Conservation (phyloP, 2,329 filamentous ascomycete species). For the Penicillium griseofulvum region DNA sequence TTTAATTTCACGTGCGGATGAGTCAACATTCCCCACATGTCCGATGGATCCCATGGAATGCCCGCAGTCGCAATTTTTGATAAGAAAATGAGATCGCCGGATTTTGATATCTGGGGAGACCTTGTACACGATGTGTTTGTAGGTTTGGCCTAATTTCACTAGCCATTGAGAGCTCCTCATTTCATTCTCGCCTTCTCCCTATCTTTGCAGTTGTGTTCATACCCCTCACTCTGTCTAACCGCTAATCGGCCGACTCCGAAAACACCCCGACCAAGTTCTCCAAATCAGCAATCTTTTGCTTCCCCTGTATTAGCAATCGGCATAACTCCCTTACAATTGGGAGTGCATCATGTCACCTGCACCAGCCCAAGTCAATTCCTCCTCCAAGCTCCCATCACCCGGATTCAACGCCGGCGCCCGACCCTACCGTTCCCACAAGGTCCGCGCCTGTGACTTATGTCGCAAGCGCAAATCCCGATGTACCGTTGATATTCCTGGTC, state of each 20-base stretch:
- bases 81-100: conserved; percentile 5
- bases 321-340: conserved; percentile 9
- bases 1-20: not conserved
- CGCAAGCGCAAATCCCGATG: conserved; percentile 62
- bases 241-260: conserved; percentile 26
- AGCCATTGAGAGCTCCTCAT: not conserved
- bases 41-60: not conserved
- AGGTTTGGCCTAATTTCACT: not conserved
- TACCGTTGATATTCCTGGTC: conserved; percentile 54
- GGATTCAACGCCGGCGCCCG: conserved; percentile 46
- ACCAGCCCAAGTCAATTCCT: conserved; percentile 29
- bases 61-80: conserved; percentile 5
- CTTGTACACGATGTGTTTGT: not conserved
- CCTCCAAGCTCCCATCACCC: conserved; percentile 34
- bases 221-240: conserved; percentile 23
- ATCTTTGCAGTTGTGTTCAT: conserved; percentile 13
- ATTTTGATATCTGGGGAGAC: conserved; percentile 1
- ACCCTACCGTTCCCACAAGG: conserved; percentile 62
- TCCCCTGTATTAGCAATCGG: conserved; percentile 2
- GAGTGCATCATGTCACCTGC: conserved; percentile 34
- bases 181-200: not conserved
- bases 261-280: conserved; percentile 13
- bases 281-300: conserved; percentile 8
- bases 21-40: conserved; percentile 9
- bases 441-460: conserved; percentile 60